Percentiles rank a stretch among this genome's conserved stretches.
Conservation (phyloP, 495 filamentous ascomycete species). For the Astrocystis sublimbata region DNA sequence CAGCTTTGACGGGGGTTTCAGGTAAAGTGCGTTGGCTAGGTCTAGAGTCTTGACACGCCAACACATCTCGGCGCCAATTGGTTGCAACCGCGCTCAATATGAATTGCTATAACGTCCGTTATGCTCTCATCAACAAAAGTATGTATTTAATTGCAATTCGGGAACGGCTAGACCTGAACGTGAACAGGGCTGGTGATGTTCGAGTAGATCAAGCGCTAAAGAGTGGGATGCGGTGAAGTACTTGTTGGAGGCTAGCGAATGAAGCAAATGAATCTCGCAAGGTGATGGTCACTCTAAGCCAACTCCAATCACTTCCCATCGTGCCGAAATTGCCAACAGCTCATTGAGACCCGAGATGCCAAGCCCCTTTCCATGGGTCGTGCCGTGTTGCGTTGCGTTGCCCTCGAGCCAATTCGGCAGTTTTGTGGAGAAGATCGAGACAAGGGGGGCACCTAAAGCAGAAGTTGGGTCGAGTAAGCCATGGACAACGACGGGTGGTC, state of each 20-base stretch:
- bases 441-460: neutral
- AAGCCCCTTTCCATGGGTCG: slow-evolving; percentile 14
- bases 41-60: neutral
- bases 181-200: slow-evolving; percentile 1
- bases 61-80: neutral
- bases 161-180: too few relatives aligned
- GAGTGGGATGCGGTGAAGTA: neutral
- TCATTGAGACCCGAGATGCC: neutral
- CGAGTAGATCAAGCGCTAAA: neutral
- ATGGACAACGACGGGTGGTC: neutral
- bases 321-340: slow-evolving; percentile 17
- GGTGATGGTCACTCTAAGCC: neutral
- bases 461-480: neutral
- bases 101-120: too few relatives aligned
- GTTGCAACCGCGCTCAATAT: neutral
- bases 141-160: too few relatives aligned
- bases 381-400: slow-evolving; percentile 12
- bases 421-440: neutral
- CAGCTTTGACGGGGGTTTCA: neutral
- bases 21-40: neutral
- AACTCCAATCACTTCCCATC: neutral
- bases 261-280: neutral
- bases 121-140: too few relatives aligned
- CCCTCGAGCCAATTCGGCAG: neutral
- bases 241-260: neutral